Evolutionary conservation across 1,284 basidiomycete species (phyloP).

Genomic region (Sanguinoderma infundibulare): DNA sequence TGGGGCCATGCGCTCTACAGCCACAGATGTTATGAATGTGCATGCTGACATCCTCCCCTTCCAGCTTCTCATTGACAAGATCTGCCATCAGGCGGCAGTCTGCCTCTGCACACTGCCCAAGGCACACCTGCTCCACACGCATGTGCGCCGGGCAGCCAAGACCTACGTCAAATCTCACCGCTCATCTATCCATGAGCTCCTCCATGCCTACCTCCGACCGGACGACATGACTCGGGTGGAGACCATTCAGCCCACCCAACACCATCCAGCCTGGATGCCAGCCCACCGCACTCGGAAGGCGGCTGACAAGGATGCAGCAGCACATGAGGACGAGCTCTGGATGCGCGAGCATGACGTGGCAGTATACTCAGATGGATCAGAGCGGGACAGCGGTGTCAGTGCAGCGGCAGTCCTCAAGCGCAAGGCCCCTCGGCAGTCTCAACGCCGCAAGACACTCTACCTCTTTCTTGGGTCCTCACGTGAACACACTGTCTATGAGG

Average conservation of each 20-base stretch:
- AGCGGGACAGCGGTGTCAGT: slow-evolving; percentile 7
- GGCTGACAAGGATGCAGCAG: slow-evolving; percentile 1
- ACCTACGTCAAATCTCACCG: neutral
- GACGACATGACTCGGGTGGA: slow-evolving; percentile 8
- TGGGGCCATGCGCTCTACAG: slow-evolving; percentile 39
- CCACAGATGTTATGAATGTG: slow-evolving; percentile 36
- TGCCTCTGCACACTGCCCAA: slow-evolving; percentile 37
- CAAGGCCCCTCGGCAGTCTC: neutral
- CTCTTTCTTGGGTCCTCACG: neutral
- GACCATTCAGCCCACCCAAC: slow-evolving; percentile 15
- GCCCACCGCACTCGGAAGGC: neutral
- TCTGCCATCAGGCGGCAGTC: slow-evolving; percentile 31
- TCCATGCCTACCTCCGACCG: neutral
- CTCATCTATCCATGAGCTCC: neutral
- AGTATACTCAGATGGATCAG: slow-evolving; percentile 27
- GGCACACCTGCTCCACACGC: slow-evolving; percentile 35
- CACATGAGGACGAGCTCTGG: neutral
- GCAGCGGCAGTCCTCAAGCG: neutral
- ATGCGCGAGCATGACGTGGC: neutral
- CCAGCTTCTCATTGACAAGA: slow-evolving; percentile 30
- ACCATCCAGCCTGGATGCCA: slow-evolving; percentile 9
- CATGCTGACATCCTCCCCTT: slow-evolving; percentile 40
- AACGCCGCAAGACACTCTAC: neutral
- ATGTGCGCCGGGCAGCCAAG: neutral
- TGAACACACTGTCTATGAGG: neutral